These are phyloP conservation scores for Trichocladium uniseriatum DNA, from an alignment of 495 filamentous ascomycete species.

Conservation along the genomic window DNA sequence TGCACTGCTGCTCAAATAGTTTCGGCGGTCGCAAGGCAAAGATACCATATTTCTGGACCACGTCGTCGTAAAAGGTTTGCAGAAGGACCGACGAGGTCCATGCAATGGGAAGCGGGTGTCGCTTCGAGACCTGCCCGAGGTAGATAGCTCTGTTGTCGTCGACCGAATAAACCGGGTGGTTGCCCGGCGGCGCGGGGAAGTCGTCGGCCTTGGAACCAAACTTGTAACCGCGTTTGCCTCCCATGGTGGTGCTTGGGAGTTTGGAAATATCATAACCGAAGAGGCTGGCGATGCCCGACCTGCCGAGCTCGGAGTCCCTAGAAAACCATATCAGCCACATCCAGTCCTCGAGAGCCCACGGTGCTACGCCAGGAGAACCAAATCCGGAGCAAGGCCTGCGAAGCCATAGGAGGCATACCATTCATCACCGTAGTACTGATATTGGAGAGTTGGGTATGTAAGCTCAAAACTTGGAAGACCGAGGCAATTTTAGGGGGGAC, in stretches of 20 bases:
- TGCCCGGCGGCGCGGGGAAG: neutral
- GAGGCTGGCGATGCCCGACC: neutral
- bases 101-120: neutral
- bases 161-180: neutral
- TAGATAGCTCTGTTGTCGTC: neutral
- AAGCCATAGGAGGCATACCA: neutral
- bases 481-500: too few species aligned
- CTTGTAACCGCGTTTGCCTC: neutral
- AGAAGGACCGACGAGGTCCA: constrained; percentile 1
- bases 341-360: too few species aligned
- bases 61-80: constrained; percentile 1
- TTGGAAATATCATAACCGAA: neutral
- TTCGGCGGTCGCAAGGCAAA: neutral
- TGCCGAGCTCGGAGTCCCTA: neutral
- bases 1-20: neutral
- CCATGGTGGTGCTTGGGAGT: neutral
- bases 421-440: neutral
- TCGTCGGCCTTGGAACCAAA: neutral
- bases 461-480: too few species aligned
- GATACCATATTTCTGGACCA: neutral
- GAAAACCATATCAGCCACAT: too few species aligned
- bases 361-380: too few species aligned
- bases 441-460: too few species aligned
- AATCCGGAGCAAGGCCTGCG: too few species aligned
- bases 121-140: neutral